A percentile compares a stretch with the other conserved stretches of the same genome.
phyloP scores from a whole-genome alignment of 1,284 basidiomycete genomes.

The Ustilago xerochloae region DNA sequence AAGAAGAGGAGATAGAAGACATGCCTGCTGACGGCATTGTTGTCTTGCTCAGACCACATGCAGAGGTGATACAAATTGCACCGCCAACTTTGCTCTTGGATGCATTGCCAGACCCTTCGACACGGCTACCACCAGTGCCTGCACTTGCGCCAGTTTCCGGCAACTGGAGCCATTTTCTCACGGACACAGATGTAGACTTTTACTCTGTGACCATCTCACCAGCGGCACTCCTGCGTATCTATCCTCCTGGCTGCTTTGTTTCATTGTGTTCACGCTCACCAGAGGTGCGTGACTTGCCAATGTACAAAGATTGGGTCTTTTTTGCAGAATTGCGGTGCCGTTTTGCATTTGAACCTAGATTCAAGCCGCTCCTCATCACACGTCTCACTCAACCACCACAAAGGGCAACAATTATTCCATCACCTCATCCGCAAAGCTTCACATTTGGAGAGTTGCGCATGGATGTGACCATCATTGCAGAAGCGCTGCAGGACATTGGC shows the following conservation, averaged over 20 bases:
- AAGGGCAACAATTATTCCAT: neutral
- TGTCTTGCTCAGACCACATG: neutral
- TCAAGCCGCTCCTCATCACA: neutral
- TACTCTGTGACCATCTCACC: constrained; percentile 9
- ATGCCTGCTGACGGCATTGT: constrained; percentile 1
- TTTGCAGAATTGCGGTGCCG: constrained; percentile 6
- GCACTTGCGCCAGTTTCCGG: neutral
- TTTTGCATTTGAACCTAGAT: neutral
- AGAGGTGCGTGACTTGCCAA: neutral
- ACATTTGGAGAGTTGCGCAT: constrained; percentile 1
- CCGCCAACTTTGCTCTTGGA: neutral
- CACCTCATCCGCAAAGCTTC: neutral
- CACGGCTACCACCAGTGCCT: neutral
- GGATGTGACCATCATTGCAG: neutral
- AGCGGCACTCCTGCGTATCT: neutral
- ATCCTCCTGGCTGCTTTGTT: neutral
- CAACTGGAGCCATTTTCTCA: neutral
- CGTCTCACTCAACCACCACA: neutral
- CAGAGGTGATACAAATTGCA: neutral
- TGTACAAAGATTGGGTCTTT: constrained; percentile 7
- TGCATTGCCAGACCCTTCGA: neutral
- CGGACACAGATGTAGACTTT: constrained; percentile 11
- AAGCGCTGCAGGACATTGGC: constrained; percentile 9
- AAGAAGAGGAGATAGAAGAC: neutral
- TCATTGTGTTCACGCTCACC: neutral